Evolutionary conservation across 345 rosid species (phyloP).

Genomic region (Mangifera indica): DNA sequence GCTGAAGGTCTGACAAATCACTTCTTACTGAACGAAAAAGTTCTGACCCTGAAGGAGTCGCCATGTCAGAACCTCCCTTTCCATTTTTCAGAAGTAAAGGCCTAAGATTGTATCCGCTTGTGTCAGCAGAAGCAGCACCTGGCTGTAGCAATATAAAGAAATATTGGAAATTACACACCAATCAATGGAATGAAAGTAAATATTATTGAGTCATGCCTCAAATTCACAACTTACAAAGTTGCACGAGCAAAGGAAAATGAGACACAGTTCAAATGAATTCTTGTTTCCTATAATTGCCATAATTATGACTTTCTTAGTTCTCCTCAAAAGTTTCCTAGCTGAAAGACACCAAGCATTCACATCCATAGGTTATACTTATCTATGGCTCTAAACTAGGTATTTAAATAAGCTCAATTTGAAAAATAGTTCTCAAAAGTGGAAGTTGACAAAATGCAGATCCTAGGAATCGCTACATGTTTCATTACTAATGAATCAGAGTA

Average conservation of each 20-base stretch:
- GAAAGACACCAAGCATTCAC: neutral
- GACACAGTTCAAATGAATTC: constrained; percentile 5
- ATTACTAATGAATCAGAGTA: neutral
- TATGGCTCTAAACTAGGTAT: neutral
- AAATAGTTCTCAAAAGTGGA: neutral
- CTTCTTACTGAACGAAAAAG: constrained; percentile 36
- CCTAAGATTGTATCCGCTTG: constrained; percentile 19
- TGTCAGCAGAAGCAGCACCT: constrained; percentile 29
- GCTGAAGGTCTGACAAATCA: constrained; percentile 33
- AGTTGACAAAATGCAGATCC: neutral
- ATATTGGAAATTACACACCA: constrained; percentile 6
- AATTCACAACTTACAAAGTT: neutral
- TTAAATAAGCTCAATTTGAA: neutral
- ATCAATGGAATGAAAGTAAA: constrained; percentile 1
- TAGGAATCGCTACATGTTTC: neutral
- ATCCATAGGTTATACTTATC: neutral
- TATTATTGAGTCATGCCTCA: neutral
- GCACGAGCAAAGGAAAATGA: neutral
- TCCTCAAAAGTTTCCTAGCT: neutral
- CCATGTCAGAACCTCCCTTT: constrained; percentile 27
- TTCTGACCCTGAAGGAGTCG: constrained; percentile 37
- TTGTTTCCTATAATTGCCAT: neutral
- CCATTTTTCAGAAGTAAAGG: constrained; percentile 29
- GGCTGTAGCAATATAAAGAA: constrained; percentile 32
- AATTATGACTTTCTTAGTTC: neutral